Evolutionary conservation across 2,329 filamentous ascomycete genomes (phyloP), one percentile per base, ranked within the genome.

Genomic region (Colletotrichum tanaceti): DNA sequence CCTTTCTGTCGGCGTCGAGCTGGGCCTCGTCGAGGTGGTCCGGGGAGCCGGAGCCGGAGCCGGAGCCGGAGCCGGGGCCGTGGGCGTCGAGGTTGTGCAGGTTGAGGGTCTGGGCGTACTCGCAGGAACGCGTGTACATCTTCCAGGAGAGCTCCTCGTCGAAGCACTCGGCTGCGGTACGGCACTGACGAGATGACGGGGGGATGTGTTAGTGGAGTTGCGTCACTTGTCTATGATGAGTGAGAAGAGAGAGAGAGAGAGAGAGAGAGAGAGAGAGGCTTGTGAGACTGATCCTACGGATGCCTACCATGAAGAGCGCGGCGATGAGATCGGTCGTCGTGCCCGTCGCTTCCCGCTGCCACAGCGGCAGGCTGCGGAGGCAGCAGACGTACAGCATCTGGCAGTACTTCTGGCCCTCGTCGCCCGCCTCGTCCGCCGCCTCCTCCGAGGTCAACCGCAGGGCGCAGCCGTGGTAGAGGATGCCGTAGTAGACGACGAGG

Each of bases 61-160:
- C 20, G 7, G 22, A n/a, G 6, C 18, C 52, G 5, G 47, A 14
- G 20, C 16, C 32, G 5, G 65, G 5, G 22, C 13, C 28, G 28
- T 65, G 62, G 11, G 55, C 75, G 53, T 78, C 76, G 2, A 78
- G 71, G 14, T 73, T 77, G 38, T 78, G 77, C 0, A 78, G 47
- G 47, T 78, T 76, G 7, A 78, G 72, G 7, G 35, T 67, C 44
- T 76, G 75, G 1, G 76, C 77, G 35, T 76, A 78, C 53, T 75
- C 75, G 53, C 75, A 74, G 2, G 77, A 74, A 11, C 68, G 71
- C 13, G 74, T 74, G 61, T 77, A 75, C 70, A 77, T 75, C 20
- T 69, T 71, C 76, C 76, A 78, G 18, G 74, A 73, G 1, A 78
- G 66, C 10, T 77, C 75, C 18, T 78, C 75, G 41, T 78, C 77